Evolutionary conservation across 2,329 filamentous ascomycete species (phyloP).

Genomic region (Fusarium duplospermum): DNA sequence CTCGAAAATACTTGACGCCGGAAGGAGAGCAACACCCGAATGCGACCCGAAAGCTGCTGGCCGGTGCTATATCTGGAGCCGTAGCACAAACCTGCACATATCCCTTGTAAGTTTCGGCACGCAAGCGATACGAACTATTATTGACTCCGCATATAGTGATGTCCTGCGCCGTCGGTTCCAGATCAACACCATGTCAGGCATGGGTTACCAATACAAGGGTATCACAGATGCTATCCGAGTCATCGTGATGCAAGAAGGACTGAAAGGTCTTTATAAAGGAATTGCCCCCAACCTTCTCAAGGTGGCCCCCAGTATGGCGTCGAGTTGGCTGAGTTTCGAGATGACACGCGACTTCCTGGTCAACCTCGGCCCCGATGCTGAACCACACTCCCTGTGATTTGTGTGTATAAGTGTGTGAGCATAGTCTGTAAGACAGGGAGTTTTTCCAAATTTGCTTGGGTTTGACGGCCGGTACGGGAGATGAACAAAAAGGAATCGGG

Average conservation of each 20-base stretch:
- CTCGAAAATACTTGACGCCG: slow-evolving; percentile 84
- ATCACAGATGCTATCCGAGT: slow-evolving; percentile 84
- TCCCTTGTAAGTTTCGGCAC: slow-evolving; percentile 78
- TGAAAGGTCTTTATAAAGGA: slow-evolving; percentile 92
- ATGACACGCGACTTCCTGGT: slow-evolving; percentile 89
- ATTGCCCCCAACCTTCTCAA: slow-evolving; percentile 96
- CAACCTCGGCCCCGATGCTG: slow-evolving; percentile 62
- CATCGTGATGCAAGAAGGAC: slow-evolving; percentile 86
- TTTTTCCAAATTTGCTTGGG: slow-evolving; percentile 7
- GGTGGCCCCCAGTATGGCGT: slow-evolving; percentile 98
- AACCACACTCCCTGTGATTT: slow-evolving; percentile 42
- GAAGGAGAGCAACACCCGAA: slow-evolving; percentile 88
- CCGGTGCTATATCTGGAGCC: slow-evolving; percentile 93
- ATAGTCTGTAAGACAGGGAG: slow-evolving; percentile 25
- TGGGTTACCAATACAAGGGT: slow-evolving; percentile 95
- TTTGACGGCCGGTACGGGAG: slow-evolving; percentile 2
- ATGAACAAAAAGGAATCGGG: slow-evolving; percentile 16
- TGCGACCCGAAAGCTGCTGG: slow-evolving; percentile 82
- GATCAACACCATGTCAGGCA: slow-evolving; percentile 98
- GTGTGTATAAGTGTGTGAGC: slow-evolving; percentile 33
- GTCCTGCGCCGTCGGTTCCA: slow-evolving; percentile 94
- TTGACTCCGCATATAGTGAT: slow-evolving; percentile 66
- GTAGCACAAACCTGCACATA: slow-evolving; percentile 98
- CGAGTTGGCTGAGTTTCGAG: slow-evolving; percentile 98
- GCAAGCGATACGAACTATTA: slow-evolving; percentile 36